Evolutionary conservation across 306 rosid genomes (phyloP).

Genomic region (Citrullus amarus): DNA sequence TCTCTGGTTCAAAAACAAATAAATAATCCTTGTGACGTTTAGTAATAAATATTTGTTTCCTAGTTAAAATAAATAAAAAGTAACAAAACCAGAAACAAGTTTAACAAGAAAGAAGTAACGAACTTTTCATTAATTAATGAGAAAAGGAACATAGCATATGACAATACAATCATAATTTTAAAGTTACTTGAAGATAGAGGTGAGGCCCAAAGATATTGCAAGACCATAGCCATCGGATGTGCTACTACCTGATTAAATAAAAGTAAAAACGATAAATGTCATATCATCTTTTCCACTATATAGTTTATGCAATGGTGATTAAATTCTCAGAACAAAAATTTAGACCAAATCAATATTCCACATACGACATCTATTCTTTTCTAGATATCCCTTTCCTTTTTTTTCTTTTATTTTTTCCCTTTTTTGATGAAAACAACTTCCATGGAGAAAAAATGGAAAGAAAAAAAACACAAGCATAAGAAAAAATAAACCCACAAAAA

Average conservation of each 20-base stretch:
- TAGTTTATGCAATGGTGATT: neutral
- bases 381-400: too few relatives aligned
- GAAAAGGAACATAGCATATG: neutral
- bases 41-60: neutral
- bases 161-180: constrained; percentile 8
- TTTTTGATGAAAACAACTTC: too few relatives aligned
- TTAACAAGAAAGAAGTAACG: too few relatives aligned
- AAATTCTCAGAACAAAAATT: neutral
- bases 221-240: constrained; percentile 62
- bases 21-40: neutral
- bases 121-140: too few relatives aligned
- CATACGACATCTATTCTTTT: neutral
- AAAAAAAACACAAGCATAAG: too few relatives aligned
- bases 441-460: too few relatives aligned
- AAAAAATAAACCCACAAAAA: too few relatives aligned
- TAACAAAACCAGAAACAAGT: neutral
- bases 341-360: neutral
- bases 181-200: constrained; percentile 71
- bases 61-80: neutral
- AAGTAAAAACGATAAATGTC: neutral
- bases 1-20: too few relatives aligned
- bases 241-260: constrained; percentile 42
- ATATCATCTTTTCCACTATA: neutral
- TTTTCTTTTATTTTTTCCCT: too few relatives aligned
- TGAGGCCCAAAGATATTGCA: constrained; percentile 76